Evolutionary conservation across 1,139 yeast genomes (phyloP), one percentile per base, ranked within the genome.

Genomic region (Yamadazyma aaseri): DNA sequence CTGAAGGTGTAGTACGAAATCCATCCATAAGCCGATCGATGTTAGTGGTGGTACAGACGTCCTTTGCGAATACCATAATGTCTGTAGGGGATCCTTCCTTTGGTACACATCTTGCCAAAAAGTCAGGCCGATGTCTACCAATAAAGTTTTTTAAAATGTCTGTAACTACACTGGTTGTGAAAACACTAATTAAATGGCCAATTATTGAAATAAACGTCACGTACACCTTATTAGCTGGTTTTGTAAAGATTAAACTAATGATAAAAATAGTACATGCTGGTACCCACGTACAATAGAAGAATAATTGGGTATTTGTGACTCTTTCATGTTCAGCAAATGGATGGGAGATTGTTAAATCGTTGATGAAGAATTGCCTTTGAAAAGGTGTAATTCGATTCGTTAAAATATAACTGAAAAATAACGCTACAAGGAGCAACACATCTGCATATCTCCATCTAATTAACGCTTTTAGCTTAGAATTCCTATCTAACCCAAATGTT

Each of bases 81-180:
- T 75, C 63, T 6, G 39, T 41, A 1, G 81, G 79, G 0, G 80
- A 56, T 32, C 60, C 76, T 2, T 56, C 58, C n/a, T 49, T 56
- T 35, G 86, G 86, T 6, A 70, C 56, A 55, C 95, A 85, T 44
- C 95, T 70, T 11, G 79, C 80, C 36, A 86, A 58, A 49, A 85
- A 82, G 55, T 86, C 95, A 1, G 95, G 95, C 47, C 95, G 68
- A 36, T 79, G 79, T 52, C 92, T 73, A 1, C 92, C 90, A 38
- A 86, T 74, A 63, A 79, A 73, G 51, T 81, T 78, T 59, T 86
- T 86, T 42, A 83, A 58, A 26, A 73, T 57, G 41, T 75, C 76
- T 0, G 81, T 75, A 22, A 63, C 41, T 5, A 69, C 58, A n/a
- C 68, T 63, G 11, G 76, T 65, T 23, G 67, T 39, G 25, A 70